These are phyloP conservation scores for Termitomyces sp. DNA, from an alignment of 768 basidiomycete genomes.

Conservation along the genomic window DNA sequence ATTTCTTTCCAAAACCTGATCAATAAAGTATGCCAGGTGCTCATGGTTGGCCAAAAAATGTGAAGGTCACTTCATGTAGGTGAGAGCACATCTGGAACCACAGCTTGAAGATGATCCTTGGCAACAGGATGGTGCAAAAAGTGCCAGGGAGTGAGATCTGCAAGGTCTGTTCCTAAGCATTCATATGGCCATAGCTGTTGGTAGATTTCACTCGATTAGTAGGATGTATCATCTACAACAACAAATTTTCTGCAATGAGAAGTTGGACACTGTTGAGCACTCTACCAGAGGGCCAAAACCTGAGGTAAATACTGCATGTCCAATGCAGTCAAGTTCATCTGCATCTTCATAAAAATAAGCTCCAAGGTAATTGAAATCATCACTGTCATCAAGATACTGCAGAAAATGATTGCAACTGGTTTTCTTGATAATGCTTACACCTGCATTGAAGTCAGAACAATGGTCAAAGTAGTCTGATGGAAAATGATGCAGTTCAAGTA, in stretches of 20 bases:
- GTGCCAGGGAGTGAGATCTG: conserved; percentile 18
- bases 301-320: conserved; percentile 5
- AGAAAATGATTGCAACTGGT: neutral
- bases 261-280: neutral
- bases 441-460: neutral
- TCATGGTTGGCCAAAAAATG: conserved; percentile 20
- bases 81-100: conserved; percentile 8
- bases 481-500: neutral
- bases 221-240: neutral
- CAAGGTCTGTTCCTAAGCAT: neutral
- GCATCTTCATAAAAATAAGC: conserved; percentile 15
- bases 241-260: neutral
- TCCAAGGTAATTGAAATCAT: conserved; percentile 17
- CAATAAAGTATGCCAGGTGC: conserved; percentile 17
- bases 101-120: conserved; percentile 8
- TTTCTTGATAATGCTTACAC: conserved; percentile 1
- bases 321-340: conserved; percentile 18
- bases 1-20: neutral
- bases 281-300: conserved; percentile 12
- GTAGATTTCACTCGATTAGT: too few relatives aligned
- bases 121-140: conserved; percentile 18
- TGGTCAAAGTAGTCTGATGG: neutral
- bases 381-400: conserved; percentile 6
- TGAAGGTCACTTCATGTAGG: too few relatives aligned
- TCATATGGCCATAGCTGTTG: too few relatives aligned